These are phyloP conservation scores for Solanum pimpinellifolium DNA, from an alignment of 257 asterid species.

Conservation along the genomic window DNA sequence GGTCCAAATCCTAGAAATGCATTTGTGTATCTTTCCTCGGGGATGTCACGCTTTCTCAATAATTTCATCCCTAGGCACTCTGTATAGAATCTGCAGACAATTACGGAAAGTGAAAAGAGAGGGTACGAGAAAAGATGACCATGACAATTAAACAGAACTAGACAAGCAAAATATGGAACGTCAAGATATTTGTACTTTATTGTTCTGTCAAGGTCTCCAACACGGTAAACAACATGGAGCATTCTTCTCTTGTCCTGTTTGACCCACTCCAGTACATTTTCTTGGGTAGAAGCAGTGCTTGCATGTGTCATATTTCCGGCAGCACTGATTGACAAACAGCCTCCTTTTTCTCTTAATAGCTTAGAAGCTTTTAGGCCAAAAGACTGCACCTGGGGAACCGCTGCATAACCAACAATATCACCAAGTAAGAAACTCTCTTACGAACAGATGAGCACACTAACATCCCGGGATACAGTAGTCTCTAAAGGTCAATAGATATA, in stretches of 20 bases:
- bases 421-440: constrained; percentile 1
- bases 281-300: constrained; percentile 55
- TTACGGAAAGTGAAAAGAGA: not conserved
- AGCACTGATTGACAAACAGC: constrained; percentile 25
- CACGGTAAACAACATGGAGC: constrained; percentile 98
- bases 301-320: constrained; percentile 59
- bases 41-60: constrained; percentile 83
- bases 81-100: constrained; percentile 72
- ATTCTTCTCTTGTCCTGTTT: constrained; percentile 86
- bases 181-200: constrained; percentile 49
- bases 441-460: not conserved
- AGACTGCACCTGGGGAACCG: constrained; percentile 43
- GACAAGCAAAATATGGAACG: not conserved
- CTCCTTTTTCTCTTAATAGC: constrained; percentile 29
- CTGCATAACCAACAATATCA: constrained; percentile 26
- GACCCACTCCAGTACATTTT: constrained; percentile 73
- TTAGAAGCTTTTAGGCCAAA: constrained; percentile 51
- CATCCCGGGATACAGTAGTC: not conserved
- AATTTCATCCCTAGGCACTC: constrained; percentile 98
- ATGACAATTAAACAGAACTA: not conserved
- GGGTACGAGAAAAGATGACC: not conserved
- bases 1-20: constrained; percentile 99
- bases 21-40: constrained; percentile 91
- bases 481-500: not conserved
- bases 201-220: constrained; percentile 96